Percentiles rank a stretch among this genome's conserved stretches.
phyloP scores from a whole-genome alignment of 1,284 basidiomycete genomes.

The Takashimella tepidaria region DNA sequence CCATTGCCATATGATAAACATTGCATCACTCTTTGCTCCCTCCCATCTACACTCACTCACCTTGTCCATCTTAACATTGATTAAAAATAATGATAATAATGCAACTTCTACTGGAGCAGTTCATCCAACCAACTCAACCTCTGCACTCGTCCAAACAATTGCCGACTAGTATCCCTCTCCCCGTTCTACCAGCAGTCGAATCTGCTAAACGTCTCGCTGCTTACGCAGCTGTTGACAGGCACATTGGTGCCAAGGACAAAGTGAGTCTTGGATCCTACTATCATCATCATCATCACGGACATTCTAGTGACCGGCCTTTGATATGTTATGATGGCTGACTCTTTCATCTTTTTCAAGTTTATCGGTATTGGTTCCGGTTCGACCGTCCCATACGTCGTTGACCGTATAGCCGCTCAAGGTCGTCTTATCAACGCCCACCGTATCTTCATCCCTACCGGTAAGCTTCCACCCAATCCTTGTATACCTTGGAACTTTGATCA shows the following conservation, averaged over 20 bases:
- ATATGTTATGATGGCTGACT: background rate
- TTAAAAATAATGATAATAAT: no score
- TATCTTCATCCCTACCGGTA: constrained; percentile 85
- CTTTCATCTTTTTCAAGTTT: constrained; percentile 52
- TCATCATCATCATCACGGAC: no score
- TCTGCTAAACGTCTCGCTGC: constrained; percentile 85
- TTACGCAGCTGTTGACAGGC: constrained; percentile 87
- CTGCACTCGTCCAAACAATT: background rate
- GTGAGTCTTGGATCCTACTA: no score
- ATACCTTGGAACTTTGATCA: background rate
- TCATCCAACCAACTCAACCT: background rate
- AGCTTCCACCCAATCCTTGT: no score
- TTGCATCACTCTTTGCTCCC: no score
- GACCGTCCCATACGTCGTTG: constrained; percentile 96
- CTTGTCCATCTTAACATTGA: no score
- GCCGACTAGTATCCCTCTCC: constrained; percentile 17
- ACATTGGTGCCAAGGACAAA: constrained; percentile 76
- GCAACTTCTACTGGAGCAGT: no score
- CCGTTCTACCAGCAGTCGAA: constrained; percentile 53
- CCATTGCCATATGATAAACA: no score
- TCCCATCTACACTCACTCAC: no score
- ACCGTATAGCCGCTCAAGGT: constrained; percentile 86
- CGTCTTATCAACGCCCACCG: constrained; percentile 66
- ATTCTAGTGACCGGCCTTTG: no score
- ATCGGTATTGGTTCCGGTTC: constrained; percentile 92